These are phyloP conservation scores for Globisporangium paddicum DNA, from an alignment of 352 stramenopile genomes.

Conservation along the genomic window DNA sequence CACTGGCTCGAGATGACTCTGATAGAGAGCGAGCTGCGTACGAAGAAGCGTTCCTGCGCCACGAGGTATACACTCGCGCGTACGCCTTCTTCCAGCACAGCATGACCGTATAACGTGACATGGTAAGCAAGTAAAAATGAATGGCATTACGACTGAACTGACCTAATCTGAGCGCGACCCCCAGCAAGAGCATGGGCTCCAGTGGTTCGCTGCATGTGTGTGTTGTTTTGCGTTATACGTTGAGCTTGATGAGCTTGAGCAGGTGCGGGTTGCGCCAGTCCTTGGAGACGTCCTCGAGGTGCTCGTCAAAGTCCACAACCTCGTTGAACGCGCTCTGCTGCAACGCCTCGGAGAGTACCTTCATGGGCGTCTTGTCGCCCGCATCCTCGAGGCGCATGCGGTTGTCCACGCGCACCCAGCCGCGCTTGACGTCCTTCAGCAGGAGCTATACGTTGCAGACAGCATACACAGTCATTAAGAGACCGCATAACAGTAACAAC, in stretches of 20 bases:
- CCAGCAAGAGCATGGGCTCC: background rate
- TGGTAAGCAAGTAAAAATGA: conserved; percentile 4
- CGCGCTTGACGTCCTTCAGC: conserved; percentile 78
- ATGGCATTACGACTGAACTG: conserved; percentile 3
- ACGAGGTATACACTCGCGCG: conserved; percentile 27
- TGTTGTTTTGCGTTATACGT: conserved; percentile 39
- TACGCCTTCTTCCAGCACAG: conserved; percentile 21
- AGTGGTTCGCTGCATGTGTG: background rate
- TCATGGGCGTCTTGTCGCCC: conserved; percentile 21
- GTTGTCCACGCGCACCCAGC: conserved; percentile 67
- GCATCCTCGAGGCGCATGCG: conserved; percentile 45
- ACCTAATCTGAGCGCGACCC: background rate
- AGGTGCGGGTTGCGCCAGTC: conserved; percentile 78
- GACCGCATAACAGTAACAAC: background rate
- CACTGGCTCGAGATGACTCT: background rate
- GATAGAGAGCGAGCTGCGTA: background rate
- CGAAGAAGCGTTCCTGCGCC: conserved; percentile 14
- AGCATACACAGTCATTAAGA: background rate
- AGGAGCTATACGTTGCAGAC: conserved; percentile 31
- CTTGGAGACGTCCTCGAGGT: conserved; percentile 63
- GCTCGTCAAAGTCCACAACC: conserved; percentile 73
- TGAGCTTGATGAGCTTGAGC: conserved; percentile 63
- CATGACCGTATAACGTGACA: conserved; percentile 3
- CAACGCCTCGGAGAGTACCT: conserved; percentile 43
- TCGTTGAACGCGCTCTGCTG: conserved; percentile 40